Percentiles rank a stretch among this genome's conserved stretches.
phyloP scores from a whole-genome alignment of 495 filamentous ascomycete species.

The Terfezia claveryi region DNA sequence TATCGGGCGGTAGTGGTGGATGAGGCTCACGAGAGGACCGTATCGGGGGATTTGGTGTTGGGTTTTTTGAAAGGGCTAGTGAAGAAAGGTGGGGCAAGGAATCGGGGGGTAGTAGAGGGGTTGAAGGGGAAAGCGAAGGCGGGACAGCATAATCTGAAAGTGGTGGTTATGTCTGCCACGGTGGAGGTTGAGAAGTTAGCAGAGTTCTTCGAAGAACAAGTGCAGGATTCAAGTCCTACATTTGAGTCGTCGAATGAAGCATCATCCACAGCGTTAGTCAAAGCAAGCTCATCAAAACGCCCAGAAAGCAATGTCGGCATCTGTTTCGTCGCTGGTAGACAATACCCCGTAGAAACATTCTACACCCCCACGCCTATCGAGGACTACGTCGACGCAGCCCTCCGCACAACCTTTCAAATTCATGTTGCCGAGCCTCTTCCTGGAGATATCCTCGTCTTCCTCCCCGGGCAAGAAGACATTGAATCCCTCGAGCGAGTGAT shows the following conservation, averaged over 20 bases:
- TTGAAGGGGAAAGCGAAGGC: constrained; percentile 6
- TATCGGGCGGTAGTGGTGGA: constrained; percentile 88
- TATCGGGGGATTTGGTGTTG: constrained; percentile 80
- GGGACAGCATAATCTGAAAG: constrained; percentile 49
- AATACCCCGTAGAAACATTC: constrained; percentile 61
- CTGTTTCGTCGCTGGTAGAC: constrained; percentile 57
- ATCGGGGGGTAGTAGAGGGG: constrained; percentile 54
- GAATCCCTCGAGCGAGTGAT: constrained; percentile 59
- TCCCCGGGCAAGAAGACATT: constrained; percentile 86
- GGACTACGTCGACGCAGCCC: constrained; percentile 61
- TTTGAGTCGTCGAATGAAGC: not conserved
- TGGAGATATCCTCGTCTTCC: constrained; percentile 81
- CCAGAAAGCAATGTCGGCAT: constrained; percentile 27
- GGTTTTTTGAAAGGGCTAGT: constrained; percentile 50
- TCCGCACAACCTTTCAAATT: constrained; percentile 72
- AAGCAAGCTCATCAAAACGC: constrained; percentile 6
- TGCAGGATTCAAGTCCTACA: not conserved
- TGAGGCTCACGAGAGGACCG: constrained; percentile 88
- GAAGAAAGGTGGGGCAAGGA: constrained; percentile 8
- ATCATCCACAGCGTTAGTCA: not conserved
- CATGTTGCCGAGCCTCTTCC: constrained; percentile 73
- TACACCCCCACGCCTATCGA: constrained; percentile 57
- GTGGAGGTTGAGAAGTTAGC: constrained; percentile 60
- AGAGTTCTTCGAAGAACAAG: constrained; percentile 40
- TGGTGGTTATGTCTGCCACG: constrained; percentile 93